Percentiles rank a stretch among this genome's conserved stretches.
phyloP scores from a whole-genome alignment of 2,329 filamentous ascomycete genomes.

The Akanthomyces uredinophilus region DNA sequence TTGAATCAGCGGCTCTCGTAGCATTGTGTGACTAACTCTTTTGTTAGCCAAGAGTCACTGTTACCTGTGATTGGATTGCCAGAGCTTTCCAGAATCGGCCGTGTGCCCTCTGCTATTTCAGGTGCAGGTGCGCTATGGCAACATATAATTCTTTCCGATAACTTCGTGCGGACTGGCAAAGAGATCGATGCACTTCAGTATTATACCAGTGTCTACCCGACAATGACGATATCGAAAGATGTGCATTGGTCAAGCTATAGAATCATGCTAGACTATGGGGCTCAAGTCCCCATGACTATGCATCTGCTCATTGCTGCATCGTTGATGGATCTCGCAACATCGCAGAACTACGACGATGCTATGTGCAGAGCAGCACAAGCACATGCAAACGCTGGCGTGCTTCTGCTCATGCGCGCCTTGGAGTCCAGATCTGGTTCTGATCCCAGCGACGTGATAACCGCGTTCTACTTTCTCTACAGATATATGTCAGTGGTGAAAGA shows the following conservation, averaged over 20 bases:
- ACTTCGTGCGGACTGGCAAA: constrained; percentile 1
- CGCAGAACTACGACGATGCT: not conserved
- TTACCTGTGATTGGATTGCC: no score
- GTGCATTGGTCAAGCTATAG: constrained; percentile 5
- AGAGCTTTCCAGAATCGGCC: not conserved
- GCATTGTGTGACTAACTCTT: no score
- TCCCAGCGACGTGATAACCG: not conserved
- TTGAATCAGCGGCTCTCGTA: no score
- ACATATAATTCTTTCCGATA: not conserved
- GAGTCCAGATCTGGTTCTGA: not conserved
- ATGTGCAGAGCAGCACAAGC: constrained; percentile 1
- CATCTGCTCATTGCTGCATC: constrained; percentile 7
- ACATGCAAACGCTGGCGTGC: not conserved
- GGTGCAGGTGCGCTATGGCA: not conserved
- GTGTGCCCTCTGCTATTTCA: not conserved
- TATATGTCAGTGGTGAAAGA: not conserved
- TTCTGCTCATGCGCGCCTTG: not conserved
- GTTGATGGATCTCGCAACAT: constrained; percentile 1
- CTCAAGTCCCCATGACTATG: constrained; percentile 8
- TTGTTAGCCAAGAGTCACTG: no score
- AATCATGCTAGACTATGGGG: not conserved
- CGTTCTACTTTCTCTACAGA: not conserved
- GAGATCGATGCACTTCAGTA: constrained; percentile 5
- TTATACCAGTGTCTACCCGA: constrained; percentile 3
- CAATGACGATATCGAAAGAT: constrained; percentile 6